Base-by-base conservation (phyloP, 768 basidiomycete genomes). In the Naganishia onofrii region DNA sequence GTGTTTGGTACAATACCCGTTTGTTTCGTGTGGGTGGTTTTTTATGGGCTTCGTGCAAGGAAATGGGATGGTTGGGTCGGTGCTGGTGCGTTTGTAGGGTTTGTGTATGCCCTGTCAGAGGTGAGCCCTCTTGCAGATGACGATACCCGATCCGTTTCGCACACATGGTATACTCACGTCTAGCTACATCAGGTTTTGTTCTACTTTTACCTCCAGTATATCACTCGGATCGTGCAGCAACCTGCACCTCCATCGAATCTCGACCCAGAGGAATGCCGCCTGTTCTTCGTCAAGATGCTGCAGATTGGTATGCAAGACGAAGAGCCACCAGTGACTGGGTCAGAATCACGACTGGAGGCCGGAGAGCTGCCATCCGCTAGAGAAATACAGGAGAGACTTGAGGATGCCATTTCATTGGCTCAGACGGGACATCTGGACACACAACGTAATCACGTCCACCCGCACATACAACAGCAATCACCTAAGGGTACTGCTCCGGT, bases 221-320 rank as follows among this genome's bases (percentile, higher is more conserved):
- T 57, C 2, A 34, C 48, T n/a, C 10, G 36, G 7, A 48, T 52
- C 65, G 54, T 72, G 21, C 71, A 69, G 34, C 34, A 26, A 10
- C 67, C 71, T 1, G 46, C 58, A 10, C 67, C 71, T 6, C 71
- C 71, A 17, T 72, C 71, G 5, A 54, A 38, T 12, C 58, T 68
- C 17, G 19, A 31, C 15, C 29, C 55, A 5, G 67, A 72, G 29
- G 38, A 55, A 72, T 72, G 71, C 38, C 46, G 26, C 7, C 29
- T 34, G 10, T 28, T 69, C 26, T 69, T 72, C 56, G 52, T 67
- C 26, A 36, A 67, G 21, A 57, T 72, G 31, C 31, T 72, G 21
- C 67, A 72, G 42, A 48, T 31, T 15, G 70, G 70, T 0, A 44
- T 70, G 65, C 53, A 51, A 26, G 60, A 63, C 13, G 54, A 19